A percentile compares a stretch with the other conserved stretches of the same genome.
These are phyloP conservation scores for Pythium oligandrum DNA, from an alignment of 352 stramenopile species.

Conservation along the genomic window DNA sequence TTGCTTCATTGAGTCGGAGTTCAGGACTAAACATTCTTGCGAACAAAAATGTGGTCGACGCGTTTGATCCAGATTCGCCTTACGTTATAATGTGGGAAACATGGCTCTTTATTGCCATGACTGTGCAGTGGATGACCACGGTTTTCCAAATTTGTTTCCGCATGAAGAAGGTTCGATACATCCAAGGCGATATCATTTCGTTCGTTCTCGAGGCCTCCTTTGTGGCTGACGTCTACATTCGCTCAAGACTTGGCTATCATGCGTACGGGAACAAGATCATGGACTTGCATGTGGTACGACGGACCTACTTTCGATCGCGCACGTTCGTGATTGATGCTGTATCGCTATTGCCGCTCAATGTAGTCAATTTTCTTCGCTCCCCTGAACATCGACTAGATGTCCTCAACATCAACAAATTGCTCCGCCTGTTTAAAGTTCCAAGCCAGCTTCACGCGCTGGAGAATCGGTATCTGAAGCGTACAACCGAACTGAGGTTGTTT, in stretches of 20 bases:
- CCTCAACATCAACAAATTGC: constrained; percentile 51
- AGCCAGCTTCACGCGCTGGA: constrained; percentile 34
- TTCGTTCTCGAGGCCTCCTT: constrained; percentile 38
- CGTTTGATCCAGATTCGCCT: constrained; percentile 32
- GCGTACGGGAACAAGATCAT: constrained; percentile 57
- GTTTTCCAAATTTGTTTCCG: constrained; percentile 39
- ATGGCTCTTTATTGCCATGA: constrained; percentile 40
- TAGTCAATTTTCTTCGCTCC: constrained; percentile 27
- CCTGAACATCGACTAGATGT: constrained; percentile 22
- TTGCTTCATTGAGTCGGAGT: no score
- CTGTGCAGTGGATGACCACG: constrained; percentile 36
- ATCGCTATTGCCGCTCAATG: constrained; percentile 31
- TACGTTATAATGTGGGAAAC: constrained; percentile 34
- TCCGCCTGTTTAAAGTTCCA: constrained; percentile 43
- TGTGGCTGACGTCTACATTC: constrained; percentile 37
- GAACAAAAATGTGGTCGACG: background rate
- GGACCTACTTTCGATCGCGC: constrained; percentile 28
- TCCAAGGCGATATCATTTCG: constrained; percentile 21
- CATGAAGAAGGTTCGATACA: constrained; percentile 17
- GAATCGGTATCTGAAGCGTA: constrained; percentile 36
- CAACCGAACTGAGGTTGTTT: constrained; percentile 39
- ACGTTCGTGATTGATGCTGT: constrained; percentile 36
- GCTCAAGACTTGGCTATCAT: constrained; percentile 35
- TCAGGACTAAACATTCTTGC: background rate
- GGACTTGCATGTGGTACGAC: constrained; percentile 26